These are phyloP conservation scores for Phytopythium mirpurense DNA, from an alignment of 352 stramenopile species.

Conservation along the genomic window DNA sequence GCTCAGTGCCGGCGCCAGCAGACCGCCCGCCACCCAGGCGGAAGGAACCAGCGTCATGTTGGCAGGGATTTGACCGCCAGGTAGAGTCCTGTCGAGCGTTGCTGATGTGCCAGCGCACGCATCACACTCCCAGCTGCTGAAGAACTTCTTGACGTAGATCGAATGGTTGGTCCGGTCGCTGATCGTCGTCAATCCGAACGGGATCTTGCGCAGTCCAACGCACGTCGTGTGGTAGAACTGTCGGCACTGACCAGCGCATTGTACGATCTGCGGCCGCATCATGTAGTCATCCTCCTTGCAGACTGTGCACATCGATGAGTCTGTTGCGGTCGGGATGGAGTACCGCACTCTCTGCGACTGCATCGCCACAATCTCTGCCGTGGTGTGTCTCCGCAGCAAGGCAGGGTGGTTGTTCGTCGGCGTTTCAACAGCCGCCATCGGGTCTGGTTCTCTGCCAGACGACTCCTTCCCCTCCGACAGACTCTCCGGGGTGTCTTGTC, in stretches of 20 bases:
- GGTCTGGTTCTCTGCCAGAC: conserved; percentile 10
- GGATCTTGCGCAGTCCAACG: conserved; percentile 71
- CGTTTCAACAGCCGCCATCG: not conserved
- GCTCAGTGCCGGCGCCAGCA: not conserved
- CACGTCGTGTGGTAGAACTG: conserved; percentile 73
- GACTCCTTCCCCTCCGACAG: conserved; percentile 15
- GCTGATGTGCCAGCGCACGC: conserved; percentile 16
- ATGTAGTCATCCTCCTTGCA: conserved; percentile 85
- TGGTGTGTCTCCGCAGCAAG: conserved; percentile 41
- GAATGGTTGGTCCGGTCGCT: conserved; percentile 76
- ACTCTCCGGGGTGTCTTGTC: conserved; percentile 19
- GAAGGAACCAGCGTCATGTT: conserved; percentile 49
- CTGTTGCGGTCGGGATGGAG: conserved; percentile 23
- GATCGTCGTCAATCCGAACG: conserved; percentile 77
- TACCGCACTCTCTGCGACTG: conserved; percentile 59
- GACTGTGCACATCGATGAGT: conserved; percentile 33
- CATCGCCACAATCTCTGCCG: conserved; percentile 66
- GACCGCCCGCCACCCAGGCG: conserved; percentile 21
- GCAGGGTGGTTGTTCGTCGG: conserved; percentile 9
- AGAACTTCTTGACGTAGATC: conserved; percentile 83
- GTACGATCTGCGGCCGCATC: conserved; percentile 69
- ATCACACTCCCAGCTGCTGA: conserved; percentile 71
- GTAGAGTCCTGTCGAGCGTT: not conserved
- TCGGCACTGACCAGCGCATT: conserved; percentile 40
- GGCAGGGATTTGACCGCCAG: conserved; percentile 19